Evolutionary conservation across 805 yeast genomes (phyloP), one percentile per base, ranked within the genome.

Genomic region (Saccharomyces jurei): DNA sequence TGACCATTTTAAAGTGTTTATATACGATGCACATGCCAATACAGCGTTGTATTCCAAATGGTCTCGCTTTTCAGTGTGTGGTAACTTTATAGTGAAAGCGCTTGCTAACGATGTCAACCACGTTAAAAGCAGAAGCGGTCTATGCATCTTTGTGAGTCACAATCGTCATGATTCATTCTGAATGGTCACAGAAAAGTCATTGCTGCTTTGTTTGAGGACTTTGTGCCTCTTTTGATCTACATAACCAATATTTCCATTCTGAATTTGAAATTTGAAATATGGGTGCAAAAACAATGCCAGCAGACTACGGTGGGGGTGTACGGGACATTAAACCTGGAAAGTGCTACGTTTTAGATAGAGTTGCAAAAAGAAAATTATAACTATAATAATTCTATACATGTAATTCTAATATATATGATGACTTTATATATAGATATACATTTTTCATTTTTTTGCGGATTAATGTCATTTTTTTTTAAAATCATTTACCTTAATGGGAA

Each of bases 401-500:
- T 17, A 36, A 17, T 36, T 13, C 17, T 22, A 17, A 36, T 36
- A 36, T 36, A 36, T 36, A 17, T 25, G 21, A 30, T 5, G 14
- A 36, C 9, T 21, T 6, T 50, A 14, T 27, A 41, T 49, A 26
- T 31, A 22, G 51, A 26, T 32, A 26, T 36, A 36, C 44, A 17
- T 9, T 25, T 49, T 32, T 36, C 22, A 32, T 32, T 44, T 41
- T 51, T 41, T 47, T 4, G 48, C 26, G 22, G 27, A 50, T 51
- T 49, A 21, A 44, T 31, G 30, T 41, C 49, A 41, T 31, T 47
- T 30, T 49, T 49, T 25, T 25, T 44, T 48, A 31, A 21, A 26
- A 41, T 29, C 55, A 41, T 50, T 50, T 8, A 22, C 50, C 46
- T 70, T 74, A 79, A 66, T 79, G 84, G 60, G 80, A 76, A 51